Evolutionary conservation across 139 green algal genomes (phyloP), one percentile per base, ranked within the genome.

Genomic region (Tetraselmis striata): DNA sequence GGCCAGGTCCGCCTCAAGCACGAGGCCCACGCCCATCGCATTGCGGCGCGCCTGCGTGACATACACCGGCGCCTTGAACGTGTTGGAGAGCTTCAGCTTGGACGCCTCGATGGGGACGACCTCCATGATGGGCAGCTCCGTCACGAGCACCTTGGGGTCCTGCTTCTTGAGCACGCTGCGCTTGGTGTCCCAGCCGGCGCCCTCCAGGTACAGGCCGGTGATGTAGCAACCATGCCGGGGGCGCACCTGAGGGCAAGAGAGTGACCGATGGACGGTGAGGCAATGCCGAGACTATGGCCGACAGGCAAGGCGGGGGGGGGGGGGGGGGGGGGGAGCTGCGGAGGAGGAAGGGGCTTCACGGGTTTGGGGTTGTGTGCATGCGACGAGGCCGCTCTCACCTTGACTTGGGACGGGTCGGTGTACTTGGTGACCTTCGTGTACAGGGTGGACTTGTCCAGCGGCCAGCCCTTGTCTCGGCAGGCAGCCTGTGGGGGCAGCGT

Each of bases 11-110:
- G 94, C 94, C 80, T 97, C 92, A 81, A 97, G 93, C 45, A 97
- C 93, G 28, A 96, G 87, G 0, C 94, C 94, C 59, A 90, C 85
- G 29, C 94, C 94, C 93, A 97, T 97, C 31, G 94, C 93, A 79
- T 95, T 94, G 23, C 93, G 85, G 23, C 94, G 87, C 23, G 82
- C 83, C 85, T 96, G 94, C 11, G 93, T 97, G 25, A 96, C 88
- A 79, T 98, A 98, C 77, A 98, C 93, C 1, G 94, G 94, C 24
- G 88, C 88, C 18, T 84, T 80, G 88, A 96, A 96, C 2, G 90
- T 93, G 82, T 91, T 93, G 5, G 86, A 82, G 27, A 93, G 88
- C 86, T 94, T 95, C 1, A 95, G 85, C 85, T 94, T 94, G 82
- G 86, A 90, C 2, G 89, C 92, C 83, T 97, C 94, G 1, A 95